Evolutionary conservation across 2,329 filamentous ascomycete genomes (phyloP).

Genomic region (Aspergillus oerlinghausenensis): DNA sequence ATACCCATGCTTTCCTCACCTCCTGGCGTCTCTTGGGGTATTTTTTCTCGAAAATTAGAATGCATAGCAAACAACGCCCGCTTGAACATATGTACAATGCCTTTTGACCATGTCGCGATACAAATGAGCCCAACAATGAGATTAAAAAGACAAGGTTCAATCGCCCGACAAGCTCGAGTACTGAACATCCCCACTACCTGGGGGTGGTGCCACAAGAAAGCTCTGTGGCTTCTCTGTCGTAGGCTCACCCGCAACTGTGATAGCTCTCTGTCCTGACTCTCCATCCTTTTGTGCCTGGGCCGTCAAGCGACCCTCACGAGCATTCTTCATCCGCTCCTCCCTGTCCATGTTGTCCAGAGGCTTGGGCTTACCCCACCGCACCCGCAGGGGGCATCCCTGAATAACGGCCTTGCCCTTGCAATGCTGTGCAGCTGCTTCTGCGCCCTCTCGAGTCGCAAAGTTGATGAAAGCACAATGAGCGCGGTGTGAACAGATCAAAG

Average conservation of each 20-base stretch:
- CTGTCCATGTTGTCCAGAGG: slow-evolving; percentile 87
- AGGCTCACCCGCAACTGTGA: slow-evolving; percentile 39
- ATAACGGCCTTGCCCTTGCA: slow-evolving; percentile 87
- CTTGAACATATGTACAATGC: slow-evolving; percentile 27
- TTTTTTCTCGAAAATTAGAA: slow-evolving; percentile 27
- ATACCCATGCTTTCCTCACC: slow-evolving; percentile 33
- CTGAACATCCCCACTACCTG: slow-evolving; percentile 69
- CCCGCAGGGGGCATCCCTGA: slow-evolving; percentile 80
- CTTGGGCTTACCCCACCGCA: slow-evolving; percentile 91
- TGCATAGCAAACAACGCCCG: slow-evolving; percentile 30
- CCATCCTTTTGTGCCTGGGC: slow-evolving; percentile 47
- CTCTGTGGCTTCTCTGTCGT: slow-evolving; percentile 31
- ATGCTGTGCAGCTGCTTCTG: slow-evolving; percentile 77
- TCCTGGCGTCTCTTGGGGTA: slow-evolving; percentile 30
- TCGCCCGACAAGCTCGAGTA: slow-evolving; percentile 85
- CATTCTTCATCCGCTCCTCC: slow-evolving; percentile 75
- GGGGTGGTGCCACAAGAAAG: slow-evolving; percentile 66
- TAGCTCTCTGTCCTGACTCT: slow-evolving; percentile 27
- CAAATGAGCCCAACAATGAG: slow-evolving; percentile 7
- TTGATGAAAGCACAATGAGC: slow-evolving; percentile 97
- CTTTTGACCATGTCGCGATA: slow-evolving; percentile 17
- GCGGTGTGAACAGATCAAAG: slow-evolving; percentile 91
- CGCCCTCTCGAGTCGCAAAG: slow-evolving; percentile 76
- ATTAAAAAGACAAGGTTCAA: slow-evolving; percentile 40
- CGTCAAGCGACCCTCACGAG: slow-evolving; percentile 67